A percentile compares a stretch with the other conserved stretches of the same genome.
These are phyloP conservation scores for Gracilaria caudata DNA, from an alignment of 23 red algal species.

Conservation along the genomic window DNA sequence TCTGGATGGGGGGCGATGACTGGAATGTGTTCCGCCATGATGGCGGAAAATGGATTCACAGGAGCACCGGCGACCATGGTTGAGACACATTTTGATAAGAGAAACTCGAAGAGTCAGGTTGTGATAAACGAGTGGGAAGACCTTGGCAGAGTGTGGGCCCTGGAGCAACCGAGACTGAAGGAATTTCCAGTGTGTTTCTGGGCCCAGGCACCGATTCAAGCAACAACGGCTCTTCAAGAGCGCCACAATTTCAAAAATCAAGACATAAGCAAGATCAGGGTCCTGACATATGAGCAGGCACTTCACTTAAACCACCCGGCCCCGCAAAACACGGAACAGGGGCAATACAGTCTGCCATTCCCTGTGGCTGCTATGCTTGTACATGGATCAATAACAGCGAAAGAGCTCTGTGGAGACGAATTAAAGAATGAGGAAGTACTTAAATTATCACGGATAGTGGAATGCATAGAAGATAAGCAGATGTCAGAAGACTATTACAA, in stretches of 20 bases:
- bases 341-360: slow-evolving; percentile 5
- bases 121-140: neutral
- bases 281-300: neutral
- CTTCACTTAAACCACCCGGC: neutral
- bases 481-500: neutral
- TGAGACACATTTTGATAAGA: neutral
- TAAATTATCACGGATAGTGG: neutral
- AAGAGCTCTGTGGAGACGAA: neutral
- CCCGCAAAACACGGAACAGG: neutral
- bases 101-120: neutral
- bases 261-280: neutral
- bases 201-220: neutral
- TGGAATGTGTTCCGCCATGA: neutral
- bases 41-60: neutral
- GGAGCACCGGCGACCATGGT: neutral
- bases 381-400: neutral
- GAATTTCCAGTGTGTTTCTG: neutral
- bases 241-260: neutral
- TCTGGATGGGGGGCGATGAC: slow-evolving; percentile 24
- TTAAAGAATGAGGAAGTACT: neutral
- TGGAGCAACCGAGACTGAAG: neutral
- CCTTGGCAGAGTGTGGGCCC: neutral
- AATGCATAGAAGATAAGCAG: neutral
- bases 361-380: slow-evolving; percentile 1
- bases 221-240: neutral